phyloP scores from a whole-genome alignment of 202 grass and related monocot genomes.

The Elaeis oleifera region DNA sequence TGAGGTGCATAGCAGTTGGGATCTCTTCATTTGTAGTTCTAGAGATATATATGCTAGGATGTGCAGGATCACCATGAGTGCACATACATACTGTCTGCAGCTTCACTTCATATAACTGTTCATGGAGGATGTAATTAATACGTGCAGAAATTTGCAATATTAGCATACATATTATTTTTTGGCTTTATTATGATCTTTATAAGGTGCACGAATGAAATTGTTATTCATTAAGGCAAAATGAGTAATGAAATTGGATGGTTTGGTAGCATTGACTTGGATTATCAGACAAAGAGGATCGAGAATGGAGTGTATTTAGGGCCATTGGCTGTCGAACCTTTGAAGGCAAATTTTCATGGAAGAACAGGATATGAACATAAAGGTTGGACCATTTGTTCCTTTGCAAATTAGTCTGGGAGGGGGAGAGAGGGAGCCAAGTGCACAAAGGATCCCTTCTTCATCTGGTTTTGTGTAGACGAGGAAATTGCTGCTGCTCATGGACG shows the following conservation, averaged over 20 bases:
- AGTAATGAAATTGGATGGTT: background rate
- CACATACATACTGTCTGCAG: too few species aligned
- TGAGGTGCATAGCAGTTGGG: too few species aligned
- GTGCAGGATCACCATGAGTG: too few species aligned
- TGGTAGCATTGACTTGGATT: conserved; percentile 10
- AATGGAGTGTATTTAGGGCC: conserved; percentile 65
- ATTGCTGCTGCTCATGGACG: conserved; percentile 78
- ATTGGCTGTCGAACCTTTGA: conserved; percentile 59
- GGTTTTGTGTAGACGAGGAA: conserved; percentile 85
- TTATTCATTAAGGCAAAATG: too few species aligned
- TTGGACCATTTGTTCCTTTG: conserved; percentile 54
- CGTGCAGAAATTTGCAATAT: too few species aligned
- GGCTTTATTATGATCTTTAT: too few species aligned
- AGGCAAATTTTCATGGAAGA: conserved; percentile 77
- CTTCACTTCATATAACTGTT: too few species aligned
- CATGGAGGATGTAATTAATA: too few species aligned
- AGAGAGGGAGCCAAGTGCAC: conserved; percentile 43
- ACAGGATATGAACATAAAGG: conserved; percentile 58
- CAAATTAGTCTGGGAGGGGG: conserved; percentile 35
- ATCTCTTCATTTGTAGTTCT: too few species aligned
- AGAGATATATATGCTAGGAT: too few species aligned
- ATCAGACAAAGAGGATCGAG: conserved; percentile 59
- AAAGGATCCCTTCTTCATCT: conserved; percentile 72
- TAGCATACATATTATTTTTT: too few species aligned
- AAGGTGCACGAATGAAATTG: too few species aligned